phyloP scores from a whole-genome alignment of 805 yeast species.

The Kazachstania bromeliacearum region DNA sequence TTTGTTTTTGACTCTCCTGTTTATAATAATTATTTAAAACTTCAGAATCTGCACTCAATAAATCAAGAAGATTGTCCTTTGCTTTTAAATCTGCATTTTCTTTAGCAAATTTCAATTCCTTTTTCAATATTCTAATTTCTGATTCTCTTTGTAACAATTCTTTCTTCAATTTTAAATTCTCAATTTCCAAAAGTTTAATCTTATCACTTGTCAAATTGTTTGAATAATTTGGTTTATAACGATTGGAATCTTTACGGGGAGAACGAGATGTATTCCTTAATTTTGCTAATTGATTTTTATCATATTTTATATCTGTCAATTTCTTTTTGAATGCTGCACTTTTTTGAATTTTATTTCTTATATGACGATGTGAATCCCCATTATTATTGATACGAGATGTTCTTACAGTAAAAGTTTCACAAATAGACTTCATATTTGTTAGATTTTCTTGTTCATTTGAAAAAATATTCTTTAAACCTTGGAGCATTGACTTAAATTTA shows the following conservation, averaged over 20 bases:
- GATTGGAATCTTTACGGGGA: background rate
- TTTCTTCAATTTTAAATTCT: constrained; percentile 5
- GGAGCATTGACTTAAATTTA: background rate
- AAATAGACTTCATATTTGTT: constrained; percentile 14
- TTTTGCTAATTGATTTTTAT: constrained; percentile 19
- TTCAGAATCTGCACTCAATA: constrained; percentile 3
- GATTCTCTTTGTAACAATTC: constrained; percentile 4
- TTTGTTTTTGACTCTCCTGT: background rate
- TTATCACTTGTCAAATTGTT: constrained; percentile 3
- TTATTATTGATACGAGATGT: background rate
- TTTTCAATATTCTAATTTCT: constrained; percentile 6
- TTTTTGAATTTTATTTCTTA: constrained; percentile 17
- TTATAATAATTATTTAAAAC: background rate
- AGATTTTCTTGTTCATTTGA: constrained; percentile 17
- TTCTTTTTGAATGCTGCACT: constrained; percentile 25
- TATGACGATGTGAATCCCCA: constrained; percentile 3
- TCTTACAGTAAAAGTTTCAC: constrained; percentile 11
- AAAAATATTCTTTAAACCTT: constrained; percentile 8
- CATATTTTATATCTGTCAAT: constrained; percentile 22
- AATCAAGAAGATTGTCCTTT: constrained; percentile 2
- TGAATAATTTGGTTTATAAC: background rate
- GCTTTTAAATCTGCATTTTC: constrained; percentile 1
- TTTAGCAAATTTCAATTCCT: constrained; percentile 15
- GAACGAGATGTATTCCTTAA: constrained; percentile 8
- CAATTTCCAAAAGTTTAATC: constrained; percentile 4